phyloP scores from a whole-genome alignment of 2,329 filamentous ascomycete species.

The Coniella lustricola region DNA sequence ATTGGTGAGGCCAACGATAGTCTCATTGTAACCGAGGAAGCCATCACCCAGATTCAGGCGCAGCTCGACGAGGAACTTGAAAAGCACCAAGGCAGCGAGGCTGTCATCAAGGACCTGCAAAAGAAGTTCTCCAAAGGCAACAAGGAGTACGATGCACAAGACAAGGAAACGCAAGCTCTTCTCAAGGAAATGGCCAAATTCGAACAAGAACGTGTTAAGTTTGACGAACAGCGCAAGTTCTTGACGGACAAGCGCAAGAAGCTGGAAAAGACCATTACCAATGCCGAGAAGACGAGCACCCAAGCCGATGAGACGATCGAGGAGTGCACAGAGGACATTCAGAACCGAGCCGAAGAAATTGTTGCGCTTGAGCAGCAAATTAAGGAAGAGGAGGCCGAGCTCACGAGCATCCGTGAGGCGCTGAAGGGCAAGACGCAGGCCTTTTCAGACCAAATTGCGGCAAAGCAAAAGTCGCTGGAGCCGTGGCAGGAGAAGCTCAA shows the following conservation, averaged over 20 bases:
- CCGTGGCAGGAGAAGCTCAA: conserved; percentile 98
- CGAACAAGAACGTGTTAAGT: conserved; percentile 94
- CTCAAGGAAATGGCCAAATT: conserved; percentile 85
- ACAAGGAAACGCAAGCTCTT: conserved; percentile 72
- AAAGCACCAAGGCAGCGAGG: conserved; percentile 84
- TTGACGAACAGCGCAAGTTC: conserved; percentile 97
- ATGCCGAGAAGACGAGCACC: conserved; percentile 64
- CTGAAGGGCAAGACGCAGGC: conserved; percentile 94
- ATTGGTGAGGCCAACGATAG: conserved; percentile 86
- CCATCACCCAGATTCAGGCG: conserved; percentile 82
- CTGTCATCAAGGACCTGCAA: conserved; percentile 82
- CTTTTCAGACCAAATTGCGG: conserved; percentile 85
- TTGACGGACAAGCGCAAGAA: conserved; percentile 87
- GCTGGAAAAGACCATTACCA: conserved; percentile 77
- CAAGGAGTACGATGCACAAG: conserved; percentile 75
- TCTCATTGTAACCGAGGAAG: conserved; percentile 79
- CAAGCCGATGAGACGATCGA: conserved; percentile 74
- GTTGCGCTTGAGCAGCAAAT: conserved; percentile 68
- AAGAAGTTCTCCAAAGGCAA: conserved; percentile 75
- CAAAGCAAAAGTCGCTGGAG: conserved; percentile 88
- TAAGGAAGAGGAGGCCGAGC: conserved; percentile 71
- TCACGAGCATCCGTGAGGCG: conserved; percentile 74
- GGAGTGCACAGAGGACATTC: conserved; percentile 71
- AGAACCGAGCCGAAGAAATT: conserved; percentile 68
- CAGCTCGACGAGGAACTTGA: conserved; percentile 81